Evolutionary conservation across 495 filamentous ascomycete genomes (phyloP), one percentile per base, ranked within the genome.

Genomic region (Cercophora samala): DNA sequence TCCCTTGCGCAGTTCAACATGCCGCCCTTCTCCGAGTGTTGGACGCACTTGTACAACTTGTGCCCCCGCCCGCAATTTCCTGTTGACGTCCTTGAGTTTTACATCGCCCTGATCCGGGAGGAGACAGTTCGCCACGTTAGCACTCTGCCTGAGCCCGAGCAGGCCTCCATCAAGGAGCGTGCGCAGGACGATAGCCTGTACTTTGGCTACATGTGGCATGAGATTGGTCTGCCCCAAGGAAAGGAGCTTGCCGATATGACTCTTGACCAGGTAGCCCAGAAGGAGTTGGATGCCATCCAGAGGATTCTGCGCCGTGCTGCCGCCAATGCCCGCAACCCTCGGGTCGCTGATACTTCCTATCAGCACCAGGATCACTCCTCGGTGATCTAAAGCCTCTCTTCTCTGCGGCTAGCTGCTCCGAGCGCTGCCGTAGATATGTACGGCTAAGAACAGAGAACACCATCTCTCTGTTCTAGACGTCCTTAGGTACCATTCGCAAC

Each of bases 1-100:
- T 61, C 70, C 52, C 53, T 66, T 42, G 69, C 68, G 15, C 53
- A 69, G 3, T 79, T 76, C 63, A 74, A 76, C 64, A 72, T 77
- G 52, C 79, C 84, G 0, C 73, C 71, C 3, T 74, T 73, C 42
- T 73, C 82, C 0, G 64, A 74, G 13, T 29, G 68, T 21, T 85
- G 83, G 84, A 68, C 67, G 4, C 75, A 81, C 55, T 69, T 79
- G 42, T 76, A 77, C 59, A 72, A 75, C 5, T 69, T 86, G 24
- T 72, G 73, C 26, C 75, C 80, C 5, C 83, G 80, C 68, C 75
- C 78, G 4, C 72, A 71, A 21, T 64, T 74, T 1, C 78, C 80
- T 0, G 15, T 69, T 5, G 84, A 86, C 65, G 59, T 85, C 17
- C 64, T 84, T 24, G 77, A 82, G 83, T 87, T 79, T 73, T 87